Conservation (phyloP, 1,284 basidiomycete species). For the Porogramme epimiltina region DNA sequence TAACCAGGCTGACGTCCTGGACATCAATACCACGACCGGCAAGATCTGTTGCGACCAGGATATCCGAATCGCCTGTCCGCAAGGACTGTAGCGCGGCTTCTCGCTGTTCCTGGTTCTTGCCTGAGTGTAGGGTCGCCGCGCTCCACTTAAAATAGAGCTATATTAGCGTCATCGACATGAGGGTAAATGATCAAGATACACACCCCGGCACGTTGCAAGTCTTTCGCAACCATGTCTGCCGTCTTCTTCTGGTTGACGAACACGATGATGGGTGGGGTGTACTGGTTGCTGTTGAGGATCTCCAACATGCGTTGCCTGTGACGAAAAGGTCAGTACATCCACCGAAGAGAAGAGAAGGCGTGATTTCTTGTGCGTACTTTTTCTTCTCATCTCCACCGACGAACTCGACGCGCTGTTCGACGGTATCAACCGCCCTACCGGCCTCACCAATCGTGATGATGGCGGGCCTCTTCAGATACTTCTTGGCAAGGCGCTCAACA, state of each 20-base stretch:
- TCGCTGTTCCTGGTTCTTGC: slow-evolving; percentile 96
- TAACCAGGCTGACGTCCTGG: slow-evolving; percentile 91
- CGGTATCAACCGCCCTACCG: slow-evolving; percentile 96
- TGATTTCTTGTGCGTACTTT: slow-evolving; percentile 56
- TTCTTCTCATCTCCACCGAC: slow-evolving; percentile 92
- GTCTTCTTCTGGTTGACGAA: slow-evolving; percentile 99
- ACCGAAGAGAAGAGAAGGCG: neutral
- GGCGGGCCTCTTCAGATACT: slow-evolving; percentile 91
- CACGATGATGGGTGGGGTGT: slow-evolving; percentile 92
- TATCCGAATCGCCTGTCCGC: slow-evolving; percentile 80
- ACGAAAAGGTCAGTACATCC: slow-evolving; percentile 10
- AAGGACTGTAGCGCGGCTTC: slow-evolving; percentile 89
- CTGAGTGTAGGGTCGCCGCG: slow-evolving; percentile 91
- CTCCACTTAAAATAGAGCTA: slow-evolving; percentile 60
- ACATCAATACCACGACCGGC: slow-evolving; percentile 99
- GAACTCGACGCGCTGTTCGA: slow-evolving; percentile 96
- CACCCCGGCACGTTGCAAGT: slow-evolving; percentile 84
- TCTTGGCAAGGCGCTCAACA: slow-evolving; percentile 92
- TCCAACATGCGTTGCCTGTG: slow-evolving; percentile 80
- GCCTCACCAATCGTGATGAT: slow-evolving; percentile 98
- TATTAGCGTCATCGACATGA: slow-evolving; percentile 7
- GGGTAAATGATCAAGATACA: slow-evolving; percentile 29
- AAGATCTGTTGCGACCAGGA: slow-evolving; percentile 95
- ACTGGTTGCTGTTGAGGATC: slow-evolving; percentile 84
- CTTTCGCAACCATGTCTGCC: slow-evolving; percentile 94